Base-by-base conservation (phyloP, 352 stramenopile genomes). In the Pilasporangium apinafurcum region DNA sequence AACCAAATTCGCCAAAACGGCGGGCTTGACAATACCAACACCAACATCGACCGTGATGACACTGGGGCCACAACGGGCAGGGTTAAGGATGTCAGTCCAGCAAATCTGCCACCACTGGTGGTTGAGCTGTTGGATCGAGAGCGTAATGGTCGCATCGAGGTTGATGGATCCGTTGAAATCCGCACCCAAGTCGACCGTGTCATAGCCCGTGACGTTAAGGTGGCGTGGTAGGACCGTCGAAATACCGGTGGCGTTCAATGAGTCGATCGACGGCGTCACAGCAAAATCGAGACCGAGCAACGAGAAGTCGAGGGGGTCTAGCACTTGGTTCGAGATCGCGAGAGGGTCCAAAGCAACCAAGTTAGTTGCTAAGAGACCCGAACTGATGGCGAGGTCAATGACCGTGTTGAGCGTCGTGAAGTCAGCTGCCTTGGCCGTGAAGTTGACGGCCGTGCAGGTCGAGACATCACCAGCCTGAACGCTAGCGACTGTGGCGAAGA, bases 251-350 rank as follows among this genome's bases (percentile, higher is more conserved):
- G 77, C 50, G 24, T 64, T 74, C 33, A 84, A 38, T 34, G 48
- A 50, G 35, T 81, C 55, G 56, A 84, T 66, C 14, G 63, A 62
- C 9, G 71, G 71, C 42, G 68, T 80, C 50, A 75, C 40, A 22
- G 48, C 53, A 44, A 83, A 81, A 48, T 71, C 58, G 36, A 65
- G 46, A 47, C 68, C 65, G 21, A 83, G 67, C 35, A 80, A 51
- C 18, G 56, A 73, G 44, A 74, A 76, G 26, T 64, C 59, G 33
- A 76, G 43, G 26, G 52, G 62, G 35, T 63, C 60, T 17, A 82
- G 48, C 9, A 52, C 65, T 46, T 82, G 58, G 53, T 71, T 45
- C 17, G 51, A 37, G 22, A 79, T 35, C 22, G 51, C 31, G 22
- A 74, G 37, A 33, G 69, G 69, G 48, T 82, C 68, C 18, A 52